A percentile compares a stretch with the other conserved stretches of the same genome.
Evolutionary conservation across 106 monocot genomes (phyloP).

Genomic region (Dioscorea alata): DNA sequence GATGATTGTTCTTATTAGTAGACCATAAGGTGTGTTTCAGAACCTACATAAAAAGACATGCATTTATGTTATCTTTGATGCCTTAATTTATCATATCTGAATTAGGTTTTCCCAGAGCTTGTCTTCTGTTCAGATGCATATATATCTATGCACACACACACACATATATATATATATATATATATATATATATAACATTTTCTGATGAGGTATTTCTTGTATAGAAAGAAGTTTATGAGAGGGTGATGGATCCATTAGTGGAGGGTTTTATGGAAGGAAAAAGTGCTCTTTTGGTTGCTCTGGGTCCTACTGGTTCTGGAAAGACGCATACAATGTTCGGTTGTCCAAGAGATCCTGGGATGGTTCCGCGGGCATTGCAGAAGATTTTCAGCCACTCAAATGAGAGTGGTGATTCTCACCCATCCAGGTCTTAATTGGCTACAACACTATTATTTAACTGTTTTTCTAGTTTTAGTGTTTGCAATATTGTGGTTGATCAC

Average conservation of each 20-base stretch:
- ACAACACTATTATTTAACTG: background rate
- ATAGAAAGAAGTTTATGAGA: conserved; percentile 67
- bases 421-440: conserved; percentile 18
- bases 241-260: conserved; percentile 64
- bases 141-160: too few species aligned
- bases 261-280: conserved; percentile 68
- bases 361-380: conserved; percentile 53
- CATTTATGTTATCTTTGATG: too few species aligned
- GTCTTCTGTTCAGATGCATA: too few species aligned
- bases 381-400: conserved; percentile 33
- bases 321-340: conserved; percentile 95
- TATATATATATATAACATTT: too few species aligned
- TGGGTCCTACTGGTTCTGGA: conserved; percentile 90
- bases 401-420: conserved; percentile 7
- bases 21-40: too few species aligned
- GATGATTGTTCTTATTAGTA: too few species aligned
- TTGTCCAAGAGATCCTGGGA: conserved; percentile 51
- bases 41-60: too few species aligned
- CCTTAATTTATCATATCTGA: too few species aligned
- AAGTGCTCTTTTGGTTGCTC: conserved; percentile 68
- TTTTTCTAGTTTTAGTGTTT: background rate
- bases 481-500: too few species aligned
- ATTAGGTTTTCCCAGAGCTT: too few species aligned
- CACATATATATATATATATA: too few species aligned
- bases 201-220: conserved; percentile 1